These are phyloP conservation scores for Neofusicoccum umdonicola DNA, from an alignment of 2,329 filamentous ascomycete genomes.

Conservation along the genomic window DNA sequence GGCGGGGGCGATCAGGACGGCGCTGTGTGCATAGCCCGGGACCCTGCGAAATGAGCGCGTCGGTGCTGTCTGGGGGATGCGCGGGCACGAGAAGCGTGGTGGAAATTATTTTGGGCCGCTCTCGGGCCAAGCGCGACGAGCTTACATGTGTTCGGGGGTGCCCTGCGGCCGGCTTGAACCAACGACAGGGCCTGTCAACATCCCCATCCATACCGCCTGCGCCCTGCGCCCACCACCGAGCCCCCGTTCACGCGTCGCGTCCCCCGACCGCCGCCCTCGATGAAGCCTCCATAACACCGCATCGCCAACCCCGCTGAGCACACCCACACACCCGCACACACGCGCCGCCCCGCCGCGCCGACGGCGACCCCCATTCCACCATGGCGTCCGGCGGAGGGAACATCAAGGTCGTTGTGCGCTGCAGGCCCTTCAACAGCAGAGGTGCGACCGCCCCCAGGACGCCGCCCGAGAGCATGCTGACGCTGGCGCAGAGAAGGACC, in stretches of 20 bases:
- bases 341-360: conserved; percentile 13
- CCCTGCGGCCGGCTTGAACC: conserved; percentile 1
- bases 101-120: conserved; percentile 9
- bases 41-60: conserved; percentile 1
- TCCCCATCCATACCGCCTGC: background rate
- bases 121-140: conserved; percentile 8
- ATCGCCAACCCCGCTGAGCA: background rate
- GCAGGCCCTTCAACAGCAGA: conserved; percentile 92
- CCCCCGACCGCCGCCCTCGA: conserved; percentile 5
- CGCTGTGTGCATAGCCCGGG: background rate
- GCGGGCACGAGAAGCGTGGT: background rate
- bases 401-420: conserved; percentile 99
- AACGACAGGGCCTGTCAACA: conserved; percentile 15
- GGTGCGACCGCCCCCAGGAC: conserved; percentile 52
- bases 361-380: conserved; percentile 14
- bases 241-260: conserved; percentile 11
- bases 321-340: background rate
- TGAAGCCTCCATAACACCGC: conserved; percentile 16
- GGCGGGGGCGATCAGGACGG: background rate
- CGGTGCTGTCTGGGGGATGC: conserved; percentile 10
- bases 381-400: conserved; percentile 85
- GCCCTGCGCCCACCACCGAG: background rate
- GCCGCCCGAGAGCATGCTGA: background rate
- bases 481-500: conserved; percentile 71
- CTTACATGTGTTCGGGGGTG: background rate